phyloP scores from a whole-genome alignment of 371 early-diverging fungal species.

The Homolaphlyctis polyrhiza region DNA sequence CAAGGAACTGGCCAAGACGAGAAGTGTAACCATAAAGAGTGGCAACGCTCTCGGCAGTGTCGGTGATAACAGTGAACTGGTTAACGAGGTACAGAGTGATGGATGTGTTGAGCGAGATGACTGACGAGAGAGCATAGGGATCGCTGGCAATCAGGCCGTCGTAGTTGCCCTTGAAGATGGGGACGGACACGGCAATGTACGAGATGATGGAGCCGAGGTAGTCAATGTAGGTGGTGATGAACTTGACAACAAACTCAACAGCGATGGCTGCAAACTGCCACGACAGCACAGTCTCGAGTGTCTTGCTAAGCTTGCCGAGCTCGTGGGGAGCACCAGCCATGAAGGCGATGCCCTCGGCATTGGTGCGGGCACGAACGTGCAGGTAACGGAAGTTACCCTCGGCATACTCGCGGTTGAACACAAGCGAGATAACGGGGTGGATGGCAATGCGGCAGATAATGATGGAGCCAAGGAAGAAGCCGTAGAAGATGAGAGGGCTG shows the following conservation, averaged over 20 bases:
- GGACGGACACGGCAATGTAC: constrained; percentile 78
- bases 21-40: constrained; percentile 79
- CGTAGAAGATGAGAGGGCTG: constrained; percentile 67
- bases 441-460: constrained; percentile 56
- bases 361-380: constrained; percentile 67
- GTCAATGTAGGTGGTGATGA: constrained; percentile 61
- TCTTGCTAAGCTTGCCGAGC: constrained; percentile 42
- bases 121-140: constrained; percentile 43
- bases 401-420: constrained; percentile 66
- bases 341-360: constrained; percentile 78
- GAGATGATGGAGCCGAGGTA: constrained; percentile 79
- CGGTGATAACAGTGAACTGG: constrained; percentile 22
- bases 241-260: constrained; percentile 58
- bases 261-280: constrained; percentile 57
- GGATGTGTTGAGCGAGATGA: constrained; percentile 49
- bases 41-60: constrained; percentile 41
- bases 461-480: constrained; percentile 67
- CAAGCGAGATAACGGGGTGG: constrained; percentile 67
- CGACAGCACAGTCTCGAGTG: constrained; percentile 47
- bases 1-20: constrained; percentile 81
- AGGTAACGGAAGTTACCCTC: constrained; percentile 76
- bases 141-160: constrained; percentile 59
- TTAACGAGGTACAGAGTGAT: constrained; percentile 30
- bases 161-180: constrained; percentile 73
- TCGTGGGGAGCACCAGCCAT: constrained; percentile 67